Base-by-base conservation (phyloP, 768 basidiomycete genomes). In the Thelephora aurantiotincta region DNA sequence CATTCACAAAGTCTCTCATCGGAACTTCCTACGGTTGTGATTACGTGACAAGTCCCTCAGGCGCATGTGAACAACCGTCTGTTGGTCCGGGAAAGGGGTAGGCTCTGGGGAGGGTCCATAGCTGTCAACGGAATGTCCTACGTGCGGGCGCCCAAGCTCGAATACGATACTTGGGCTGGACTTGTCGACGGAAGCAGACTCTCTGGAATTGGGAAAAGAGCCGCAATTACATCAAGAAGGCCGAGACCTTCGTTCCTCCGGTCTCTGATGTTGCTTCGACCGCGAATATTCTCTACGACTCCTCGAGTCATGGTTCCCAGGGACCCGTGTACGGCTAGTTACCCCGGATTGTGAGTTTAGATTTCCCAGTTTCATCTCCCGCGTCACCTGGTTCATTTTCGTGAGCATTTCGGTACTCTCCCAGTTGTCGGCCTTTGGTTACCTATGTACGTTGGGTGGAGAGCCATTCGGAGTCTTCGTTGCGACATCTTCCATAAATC, bases 111-210 rank as follows among this genome's bases (percentile, higher is more conserved):
- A 46, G 82, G 82, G 5, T 78, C 74, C 0, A 70, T 77, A 26
- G 78, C 81, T 7, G 67, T 82, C 46, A 86, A 86, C 59, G 80
- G 78, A 43, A 69, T 82, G 68, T 82, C 78, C 63, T 64, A 73
- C 52, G 69, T 79, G 43, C 70, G 75, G 7, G 76, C 78, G 5
- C 67, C 72, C 22, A 54, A 61, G 46, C 49, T 64, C 44, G 75
- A 77, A 54, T 52, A 75, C 49, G 66, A 77, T 51, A 60, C 68
- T 2, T 75, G 71, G 71, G 58, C 65, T 2, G 50, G 57, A 9
- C 56, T 78, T 43, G 66, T 74, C 57, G 59, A 65, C 49, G 52
- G 65, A 26, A 58, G 56, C 34, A 59, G 58, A n/a, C n/a, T 37
- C 49, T 51, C 18, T 77, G 75, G 75, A 63, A 57, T 30, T 75